Base-by-base conservation (phyloP, 2,329 filamentous ascomycete genomes). In the Aspergillus sp. region DNA sequence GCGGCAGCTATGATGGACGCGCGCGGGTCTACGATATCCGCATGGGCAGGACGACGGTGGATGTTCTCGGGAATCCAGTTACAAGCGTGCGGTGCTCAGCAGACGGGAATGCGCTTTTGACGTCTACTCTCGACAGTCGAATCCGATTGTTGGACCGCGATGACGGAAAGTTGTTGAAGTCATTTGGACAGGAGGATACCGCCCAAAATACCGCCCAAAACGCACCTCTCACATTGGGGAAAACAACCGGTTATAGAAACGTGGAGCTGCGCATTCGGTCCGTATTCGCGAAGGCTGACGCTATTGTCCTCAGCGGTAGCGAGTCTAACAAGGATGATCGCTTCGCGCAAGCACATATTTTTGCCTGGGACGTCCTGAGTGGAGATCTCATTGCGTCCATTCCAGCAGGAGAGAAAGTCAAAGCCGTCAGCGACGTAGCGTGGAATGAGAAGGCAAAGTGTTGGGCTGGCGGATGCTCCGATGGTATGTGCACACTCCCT, bases 11-110 rank as follows among this genome's bases (percentile, higher is more conserved):
- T 56, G 93, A 98, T 75, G 93, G 93, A 2, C 81, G 89, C 57
- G 85, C 96, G 1, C 80, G 93, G 54, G 82, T 82, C 59, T 97
- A 98, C 76, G 93, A 98, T 76, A 76, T 96, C 41, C 82, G 91
- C 54, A 89, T 85, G 81, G 93, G 93, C 0, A 80, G 79, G 52
- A 81, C 87, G 49, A 84, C 85, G 4, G 85, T 84, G 1, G 91
- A 96, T 75, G 85, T 91, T 1, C 77, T 95, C 22, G 75, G 72
- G 41, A 77, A 80, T 59, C 79, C 83, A 3, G 89, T 96, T n/a
- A 96, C 91, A 7, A 92, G 88, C 72, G 72, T 97, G 56, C 78
- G 78, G 42, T 77, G 90, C 50, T 89, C 89, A 2, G 82, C 82
- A 52, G 90, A 93, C 66, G 90, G 86, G 1, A 88, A 88, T 64